Conservation (phyloP, 2,329 filamentous ascomycete species). For the Cladosporium sp. region DNA sequence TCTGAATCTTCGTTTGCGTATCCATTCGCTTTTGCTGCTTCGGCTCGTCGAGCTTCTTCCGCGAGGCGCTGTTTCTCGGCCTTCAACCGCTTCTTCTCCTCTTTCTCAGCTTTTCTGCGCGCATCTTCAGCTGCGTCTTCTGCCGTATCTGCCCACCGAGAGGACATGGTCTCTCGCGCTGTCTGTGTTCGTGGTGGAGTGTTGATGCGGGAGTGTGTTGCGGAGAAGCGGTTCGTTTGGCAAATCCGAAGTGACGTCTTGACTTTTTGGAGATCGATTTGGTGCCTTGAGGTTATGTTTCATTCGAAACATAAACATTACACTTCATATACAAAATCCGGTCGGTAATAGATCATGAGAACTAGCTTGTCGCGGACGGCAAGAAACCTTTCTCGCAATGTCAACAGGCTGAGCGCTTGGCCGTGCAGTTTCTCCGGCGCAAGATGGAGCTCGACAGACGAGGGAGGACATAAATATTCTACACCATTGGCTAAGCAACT, state of each 20-base stretch:
- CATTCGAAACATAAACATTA: not conserved
- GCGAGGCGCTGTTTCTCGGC: slow-evolving; percentile 74
- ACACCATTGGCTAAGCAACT: slow-evolving; percentile 88
- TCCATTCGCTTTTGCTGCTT: slow-evolving; percentile 35
- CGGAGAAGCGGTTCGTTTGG: slow-evolving; percentile 9
- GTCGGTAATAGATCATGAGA: slow-evolving; percentile 27
- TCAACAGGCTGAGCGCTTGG: slow-evolving; percentile 14
- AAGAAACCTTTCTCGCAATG: slow-evolving; percentile 28
- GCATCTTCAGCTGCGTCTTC: slow-evolving; percentile 75
- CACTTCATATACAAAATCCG: not conserved
- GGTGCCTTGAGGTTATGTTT: not conserved
- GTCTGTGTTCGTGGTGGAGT: not conserved
- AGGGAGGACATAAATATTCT: slow-evolving; percentile 66
- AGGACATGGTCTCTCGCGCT: slow-evolving; percentile 44
- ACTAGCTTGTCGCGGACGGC: slow-evolving; percentile 29
- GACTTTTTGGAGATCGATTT: not conserved
- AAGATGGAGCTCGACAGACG: slow-evolving; percentile 43
- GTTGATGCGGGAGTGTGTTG: slow-evolving; percentile 14
- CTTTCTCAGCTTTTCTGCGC: slow-evolving; percentile 76
- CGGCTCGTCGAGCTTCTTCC: slow-evolving; percentile 48
- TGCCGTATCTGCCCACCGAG: slow-evolving; percentile 84
- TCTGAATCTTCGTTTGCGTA: slow-evolving; percentile 28
- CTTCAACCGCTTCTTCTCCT: slow-evolving; percentile 83
- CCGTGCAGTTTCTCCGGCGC: slow-evolving; percentile 31
- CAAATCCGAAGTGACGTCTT: slow-evolving; percentile 17